These are phyloP conservation scores for Candida maris DNA, from an alignment of 805 yeast species.

Conservation along the genomic window DNA sequence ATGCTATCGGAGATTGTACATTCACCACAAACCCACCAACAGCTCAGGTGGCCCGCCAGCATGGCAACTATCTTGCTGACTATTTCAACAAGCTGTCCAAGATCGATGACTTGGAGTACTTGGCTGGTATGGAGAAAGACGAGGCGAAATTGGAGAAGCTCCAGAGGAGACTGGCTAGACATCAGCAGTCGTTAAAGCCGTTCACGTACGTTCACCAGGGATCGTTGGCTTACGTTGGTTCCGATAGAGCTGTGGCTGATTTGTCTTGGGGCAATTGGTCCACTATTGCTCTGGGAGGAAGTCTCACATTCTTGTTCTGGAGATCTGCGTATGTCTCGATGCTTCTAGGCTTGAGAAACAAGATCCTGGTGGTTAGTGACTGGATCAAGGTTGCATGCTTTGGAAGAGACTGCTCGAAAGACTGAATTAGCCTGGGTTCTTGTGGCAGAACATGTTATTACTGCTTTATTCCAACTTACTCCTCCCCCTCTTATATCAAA, in stretches of 20 bases:
- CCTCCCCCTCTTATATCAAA: too few species aligned
- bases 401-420: conserved; percentile 92
- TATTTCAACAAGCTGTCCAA: conserved; percentile 62
- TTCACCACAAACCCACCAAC: conserved; percentile 89
- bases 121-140: conserved; percentile 37
- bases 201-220: conserved; percentile 86
- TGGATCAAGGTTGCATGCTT: conserved; percentile 84
- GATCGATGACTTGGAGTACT: conserved; percentile 53
- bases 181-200: conserved; percentile 44
- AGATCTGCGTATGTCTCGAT: conserved; percentile 87
- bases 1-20: conserved; percentile 92
- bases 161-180: conserved; percentile 40
- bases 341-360: conserved; percentile 86
- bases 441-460: too few species aligned
- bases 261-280: conserved; percentile 76
- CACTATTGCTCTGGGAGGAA: conserved; percentile 76
- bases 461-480: not conserved
- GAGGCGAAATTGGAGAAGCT: conserved; percentile 42
- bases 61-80: conserved; percentile 75
- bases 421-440: too few species aligned
- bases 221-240: conserved; percentile 88
- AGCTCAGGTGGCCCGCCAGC: conserved; percentile 95
- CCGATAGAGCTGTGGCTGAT: conserved; percentile 91
- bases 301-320: conserved; percentile 88
- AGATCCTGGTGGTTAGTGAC: conserved; percentile 77